These are phyloP conservation scores for Boletus bicolor DNA, from an alignment of 768 basidiomycete genomes.

Conservation along the genomic window DNA sequence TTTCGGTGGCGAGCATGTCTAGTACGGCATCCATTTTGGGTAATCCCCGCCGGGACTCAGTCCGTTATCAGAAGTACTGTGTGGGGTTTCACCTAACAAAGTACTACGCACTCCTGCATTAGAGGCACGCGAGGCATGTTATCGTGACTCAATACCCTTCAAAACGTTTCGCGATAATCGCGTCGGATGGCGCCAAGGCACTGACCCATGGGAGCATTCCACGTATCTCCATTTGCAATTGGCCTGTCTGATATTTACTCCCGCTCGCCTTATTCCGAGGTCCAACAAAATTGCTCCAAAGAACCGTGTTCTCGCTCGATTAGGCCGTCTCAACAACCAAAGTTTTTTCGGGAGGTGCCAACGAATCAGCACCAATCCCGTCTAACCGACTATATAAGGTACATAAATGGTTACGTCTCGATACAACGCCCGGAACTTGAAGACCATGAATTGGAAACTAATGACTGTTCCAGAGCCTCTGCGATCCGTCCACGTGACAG, in stretches of 20 bases:
- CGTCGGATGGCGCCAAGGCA: not conserved
- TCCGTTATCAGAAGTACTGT: not conserved
- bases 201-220: not conserved
- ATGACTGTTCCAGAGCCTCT: no score
- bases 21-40: not conserved
- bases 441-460: no score
- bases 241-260: not conserved
- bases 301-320: no score
- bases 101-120: not conserved
- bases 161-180: not conserved
- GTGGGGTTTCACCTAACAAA: not conserved
- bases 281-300: no score
- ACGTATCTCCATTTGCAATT: not conserved
- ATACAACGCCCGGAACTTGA: no score
- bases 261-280: no score
- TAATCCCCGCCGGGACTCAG: not conserved
- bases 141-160: not conserved
- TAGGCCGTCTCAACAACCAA: no score
- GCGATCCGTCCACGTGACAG: not conserved
- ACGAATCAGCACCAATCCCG: no score
- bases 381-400: no score
- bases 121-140: not conserved
- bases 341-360: no score
- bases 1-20: constrained; percentile 19
- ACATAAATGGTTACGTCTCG: no score